Percentiles rank a stretch among this genome's conserved stretches.
phyloP scores from a whole-genome alignment of 2,329 filamentous ascomycete species.

The Stachybotrys chartarum region DNA sequence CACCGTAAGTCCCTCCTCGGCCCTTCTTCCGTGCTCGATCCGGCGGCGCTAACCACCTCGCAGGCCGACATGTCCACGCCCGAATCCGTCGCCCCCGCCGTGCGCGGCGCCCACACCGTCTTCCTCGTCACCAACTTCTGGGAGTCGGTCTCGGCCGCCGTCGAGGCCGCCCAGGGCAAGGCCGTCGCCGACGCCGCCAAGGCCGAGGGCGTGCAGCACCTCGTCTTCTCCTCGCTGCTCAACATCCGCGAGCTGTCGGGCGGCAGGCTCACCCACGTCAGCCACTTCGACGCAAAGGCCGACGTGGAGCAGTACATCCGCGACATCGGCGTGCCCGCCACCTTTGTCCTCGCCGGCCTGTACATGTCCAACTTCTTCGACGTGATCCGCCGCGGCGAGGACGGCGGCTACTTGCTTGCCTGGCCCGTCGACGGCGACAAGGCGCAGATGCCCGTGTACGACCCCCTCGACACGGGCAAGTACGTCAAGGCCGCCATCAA shows the following conservation, averaged over 20 bases:
- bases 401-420: constrained; percentile 16
- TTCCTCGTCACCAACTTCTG: constrained; percentile 33
- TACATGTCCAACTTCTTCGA: constrained; percentile 46
- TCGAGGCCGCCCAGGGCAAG: constrained; percentile 35
- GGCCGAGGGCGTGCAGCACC: constrained; percentile 33
- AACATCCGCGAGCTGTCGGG: constrained; percentile 27
- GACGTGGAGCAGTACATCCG: constrained; percentile 51
- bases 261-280: constrained; percentile 28
- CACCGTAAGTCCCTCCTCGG: constrained; percentile 15
- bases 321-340: constrained; percentile 34
- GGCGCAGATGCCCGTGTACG: constrained; percentile 29
- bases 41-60: not conserved
- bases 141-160: constrained; percentile 22
- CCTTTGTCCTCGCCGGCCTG: constrained; percentile 43
- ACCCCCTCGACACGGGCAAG: constrained; percentile 30
- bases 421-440: constrained; percentile 21
- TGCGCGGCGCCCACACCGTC: constrained; percentile 35
- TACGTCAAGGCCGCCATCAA: constrained; percentile 27
- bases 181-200: constrained; percentile 37
- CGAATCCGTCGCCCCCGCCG: constrained; percentile 25
- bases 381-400: constrained; percentile 18
- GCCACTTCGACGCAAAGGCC: constrained; percentile 51
- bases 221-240: constrained; percentile 39
- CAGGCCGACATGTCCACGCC: constrained; percentile 34
- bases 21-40: not conserved